phyloP scores from a whole-genome alignment of 1,139 yeast species.

The Candida sojae region DNA sequence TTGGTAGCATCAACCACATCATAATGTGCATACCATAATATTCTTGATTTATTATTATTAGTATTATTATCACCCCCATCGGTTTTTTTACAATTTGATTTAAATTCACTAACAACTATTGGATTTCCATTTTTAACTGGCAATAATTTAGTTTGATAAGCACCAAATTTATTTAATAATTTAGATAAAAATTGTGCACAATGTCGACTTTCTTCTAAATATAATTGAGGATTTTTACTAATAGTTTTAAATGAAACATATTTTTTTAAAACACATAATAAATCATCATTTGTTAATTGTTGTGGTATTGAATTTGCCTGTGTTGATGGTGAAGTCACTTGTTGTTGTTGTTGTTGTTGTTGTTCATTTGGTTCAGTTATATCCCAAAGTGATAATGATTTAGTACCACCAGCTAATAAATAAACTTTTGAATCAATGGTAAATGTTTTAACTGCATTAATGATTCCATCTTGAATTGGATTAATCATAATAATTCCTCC shows the following conservation, averaged over 20 bases:
- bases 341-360: too few relatives aligned
- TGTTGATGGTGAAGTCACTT: too few relatives aligned
- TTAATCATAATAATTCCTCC: slow-evolving; percentile 12
- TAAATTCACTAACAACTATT: slow-evolving; percentile 73
- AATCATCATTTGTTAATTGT: slow-evolving; percentile 49
- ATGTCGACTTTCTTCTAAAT: slow-evolving; percentile 77
- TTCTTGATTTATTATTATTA: slow-evolving; percentile 29
- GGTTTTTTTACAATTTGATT: slow-evolving; percentile 30
- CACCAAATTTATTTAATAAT: slow-evolving; percentile 71
- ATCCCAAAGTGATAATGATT: slow-evolving; percentile 39
- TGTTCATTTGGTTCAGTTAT: slow-evolving; percentile 23
- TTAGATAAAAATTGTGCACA: slow-evolving; percentile 79
- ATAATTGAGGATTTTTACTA: slow-evolving; percentile 65
- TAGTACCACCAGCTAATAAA: slow-evolving; percentile 42
- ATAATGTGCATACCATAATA: slow-evolving; percentile 93
- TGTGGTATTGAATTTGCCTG: neutral
- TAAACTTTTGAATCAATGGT: slow-evolving; percentile 23
- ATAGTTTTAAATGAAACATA: slow-evolving; percentile 75
- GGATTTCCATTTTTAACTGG: slow-evolving; percentile 83
- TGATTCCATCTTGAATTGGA: slow-evolving; percentile 20
- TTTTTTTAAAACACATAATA: slow-evolving; percentile 62
- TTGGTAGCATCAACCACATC: slow-evolving; percentile 74
- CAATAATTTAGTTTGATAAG: slow-evolving; percentile 61
- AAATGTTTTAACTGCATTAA: slow-evolving; percentile 29
- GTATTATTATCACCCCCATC: slow-evolving; percentile 9